These are phyloP conservation scores for Tulasnella sp. DNA, from an alignment of 768 basidiomycete species.

Conservation along the genomic window DNA sequence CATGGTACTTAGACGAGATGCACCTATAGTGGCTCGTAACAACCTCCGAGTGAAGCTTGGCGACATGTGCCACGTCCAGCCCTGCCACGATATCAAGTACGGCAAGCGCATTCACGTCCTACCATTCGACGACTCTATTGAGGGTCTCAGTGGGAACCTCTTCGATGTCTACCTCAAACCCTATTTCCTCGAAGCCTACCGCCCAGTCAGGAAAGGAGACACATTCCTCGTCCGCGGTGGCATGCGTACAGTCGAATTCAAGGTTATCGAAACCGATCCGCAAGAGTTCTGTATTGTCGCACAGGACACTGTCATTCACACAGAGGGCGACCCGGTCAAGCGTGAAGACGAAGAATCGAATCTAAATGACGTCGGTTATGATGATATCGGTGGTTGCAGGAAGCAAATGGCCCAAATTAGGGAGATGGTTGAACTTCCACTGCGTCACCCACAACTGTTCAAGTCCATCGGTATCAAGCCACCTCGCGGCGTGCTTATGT, in stretches of 20 bases:
- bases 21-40: conserved; percentile 78
- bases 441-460: conserved; percentile 98
- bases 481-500: conserved; percentile 93
- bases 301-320: conserved; percentile 96
- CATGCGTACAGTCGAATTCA: conserved; percentile 98
- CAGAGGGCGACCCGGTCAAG: conserved; percentile 97
- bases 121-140: conserved; percentile 96
- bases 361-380: conserved; percentile 94
- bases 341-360: conserved; percentile 97
- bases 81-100: conserved; percentile 96
- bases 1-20: not conserved
- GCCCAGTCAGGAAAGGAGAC: conserved; percentile 92
- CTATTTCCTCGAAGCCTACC: conserved; percentile 98
- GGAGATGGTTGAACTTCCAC: conserved; percentile 94
- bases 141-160: conserved; percentile 92
- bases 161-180: conserved; percentile 98
- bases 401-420: conserved; percentile 99
- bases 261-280: conserved; percentile 96
- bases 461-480: conserved; percentile 99
- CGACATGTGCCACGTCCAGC: conserved; percentile 91
- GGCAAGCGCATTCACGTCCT: conserved; percentile 95
- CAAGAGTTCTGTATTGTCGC: conserved; percentile 98
- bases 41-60: conserved; percentile 96
- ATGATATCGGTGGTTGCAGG: conserved; percentile 97
- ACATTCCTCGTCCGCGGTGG: conserved; percentile 99